A percentile compares a stretch with the other conserved stretches of the same genome.
Conservation (phyloP, 2,329 filamentous ascomycete genomes). For the Fusarium sp. region DNA sequence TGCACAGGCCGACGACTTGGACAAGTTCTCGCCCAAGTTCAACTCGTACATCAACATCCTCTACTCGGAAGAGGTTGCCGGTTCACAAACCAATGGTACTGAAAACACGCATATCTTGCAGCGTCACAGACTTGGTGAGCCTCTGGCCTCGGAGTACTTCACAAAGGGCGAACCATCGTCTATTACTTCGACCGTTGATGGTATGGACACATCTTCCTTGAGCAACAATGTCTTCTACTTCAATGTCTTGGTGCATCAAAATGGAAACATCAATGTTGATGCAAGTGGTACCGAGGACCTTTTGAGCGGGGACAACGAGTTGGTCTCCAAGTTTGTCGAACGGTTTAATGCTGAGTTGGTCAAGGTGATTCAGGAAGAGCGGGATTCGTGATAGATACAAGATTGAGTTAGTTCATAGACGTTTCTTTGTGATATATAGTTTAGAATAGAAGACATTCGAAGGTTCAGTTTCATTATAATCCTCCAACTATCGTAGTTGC, state of each 20-base stretch:
- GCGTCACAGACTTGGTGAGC: slow-evolving; percentile 16
- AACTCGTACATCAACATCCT: slow-evolving; percentile 32
- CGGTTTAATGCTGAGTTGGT: neutral
- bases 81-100: neutral
- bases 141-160: slow-evolving; percentile 23
- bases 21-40: neutral
- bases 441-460: too few relatives aligned
- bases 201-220: neutral
- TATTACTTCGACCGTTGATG: neutral
- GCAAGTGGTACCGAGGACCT: neutral
- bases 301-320: rapidly evolving
- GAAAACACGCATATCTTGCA: rapidly evolving
- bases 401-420: too few relatives aligned
- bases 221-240: slow-evolving; percentile 2
- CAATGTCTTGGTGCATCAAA: neutral
- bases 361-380: too few relatives aligned
- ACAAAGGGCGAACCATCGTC: neutral
- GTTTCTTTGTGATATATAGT: too few relatives aligned
- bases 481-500: too few relatives aligned
- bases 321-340: rapidly evolving
- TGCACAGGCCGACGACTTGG: neutral
- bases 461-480: too few relatives aligned
- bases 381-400: too few relatives aligned
- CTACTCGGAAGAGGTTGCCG: neutral
- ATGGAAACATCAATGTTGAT: neutral